These are phyloP conservation scores for Boeremia lycopersici DNA, from an alignment of 2,329 filamentous ascomycete species.

Conservation along the genomic window DNA sequence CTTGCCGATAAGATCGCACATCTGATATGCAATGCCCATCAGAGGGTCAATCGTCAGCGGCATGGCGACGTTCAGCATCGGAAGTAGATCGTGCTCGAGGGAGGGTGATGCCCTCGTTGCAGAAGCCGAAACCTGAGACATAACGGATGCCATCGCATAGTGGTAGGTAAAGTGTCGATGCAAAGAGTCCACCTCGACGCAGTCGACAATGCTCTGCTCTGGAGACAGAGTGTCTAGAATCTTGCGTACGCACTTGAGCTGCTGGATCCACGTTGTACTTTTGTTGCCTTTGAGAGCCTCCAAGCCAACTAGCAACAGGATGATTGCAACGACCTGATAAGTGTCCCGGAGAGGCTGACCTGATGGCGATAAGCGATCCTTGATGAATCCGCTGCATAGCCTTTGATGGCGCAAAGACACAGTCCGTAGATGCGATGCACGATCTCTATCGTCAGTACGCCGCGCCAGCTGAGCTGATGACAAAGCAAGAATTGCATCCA, in stretches of 20 bases:
- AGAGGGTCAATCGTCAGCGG: slow-evolving; percentile 42
- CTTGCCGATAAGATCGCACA: slow-evolving; percentile 42
- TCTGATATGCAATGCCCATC: slow-evolving; percentile 45
- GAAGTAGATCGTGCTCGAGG: slow-evolving; percentile 27
- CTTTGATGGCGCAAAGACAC: slow-evolving; percentile 41
- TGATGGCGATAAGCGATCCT: slow-evolving; percentile 34
- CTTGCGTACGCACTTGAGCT: slow-evolving; percentile 41
- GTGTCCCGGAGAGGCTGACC: slow-evolving; percentile 35
- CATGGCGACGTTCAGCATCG: slow-evolving; percentile 24
- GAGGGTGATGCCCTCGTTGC: slow-evolving; percentile 17
- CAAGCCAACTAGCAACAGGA: slow-evolving; percentile 41
- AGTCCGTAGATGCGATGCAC: slow-evolving; percentile 36
- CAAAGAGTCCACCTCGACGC: slow-evolving; percentile 42
- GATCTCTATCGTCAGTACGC: slow-evolving; percentile 33
- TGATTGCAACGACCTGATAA: slow-evolving; percentile 44
- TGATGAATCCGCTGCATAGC: slow-evolving; percentile 42
- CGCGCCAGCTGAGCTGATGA: slow-evolving; percentile 44
- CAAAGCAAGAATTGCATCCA: slow-evolving; percentile 44
- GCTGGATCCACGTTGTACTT: slow-evolving; percentile 44
- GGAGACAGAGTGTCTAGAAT: slow-evolving; percentile 35
- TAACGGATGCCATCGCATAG: slow-evolving; percentile 44
- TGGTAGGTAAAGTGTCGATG: slow-evolving; percentile 47
- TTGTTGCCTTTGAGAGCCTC: slow-evolving; percentile 45
- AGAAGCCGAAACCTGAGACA: slow-evolving; percentile 35
- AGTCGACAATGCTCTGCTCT: slow-evolving; percentile 32